These are phyloP conservation scores for Oidiodendron maius DNA, from an alignment of 495 filamentous ascomycete genomes.

Conservation along the genomic window DNA sequence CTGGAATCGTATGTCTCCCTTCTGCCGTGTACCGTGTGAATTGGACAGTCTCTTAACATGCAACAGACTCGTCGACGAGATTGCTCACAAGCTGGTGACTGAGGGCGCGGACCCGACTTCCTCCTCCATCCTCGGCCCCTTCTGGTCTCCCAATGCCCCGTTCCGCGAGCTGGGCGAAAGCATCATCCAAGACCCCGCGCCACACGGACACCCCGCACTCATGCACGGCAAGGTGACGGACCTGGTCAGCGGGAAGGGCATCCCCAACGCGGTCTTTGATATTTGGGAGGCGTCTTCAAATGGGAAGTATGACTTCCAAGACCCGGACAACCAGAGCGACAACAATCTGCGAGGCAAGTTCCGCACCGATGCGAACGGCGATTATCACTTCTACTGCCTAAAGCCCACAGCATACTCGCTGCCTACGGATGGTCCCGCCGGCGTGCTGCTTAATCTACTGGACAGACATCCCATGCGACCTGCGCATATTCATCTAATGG, in stretches of 20 bases:
- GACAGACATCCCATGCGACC: slow-evolving; percentile 77
- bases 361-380: slow-evolving; percentile 66
- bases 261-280: slow-evolving; percentile 68
- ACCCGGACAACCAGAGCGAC: slow-evolving; percentile 64
- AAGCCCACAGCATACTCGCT: slow-evolving; percentile 70
- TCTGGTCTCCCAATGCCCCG: slow-evolving; percentile 78
- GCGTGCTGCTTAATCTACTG: slow-evolving; percentile 60
- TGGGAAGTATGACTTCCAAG: slow-evolving; percentile 86
- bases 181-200: slow-evolving; percentile 64
- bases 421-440: slow-evolving; percentile 68
- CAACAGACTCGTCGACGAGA: slow-evolving; percentile 69
- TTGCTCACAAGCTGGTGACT: slow-evolving; percentile 70
- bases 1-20: slow-evolving; percentile 61
- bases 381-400: slow-evolving; percentile 75
- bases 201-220: slow-evolving; percentile 31
- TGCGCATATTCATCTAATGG: slow-evolving; percentile 79
- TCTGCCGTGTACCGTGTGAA: background rate
- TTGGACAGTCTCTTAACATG: background rate
- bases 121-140: slow-evolving; percentile 77
- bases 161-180: slow-evolving; percentile 64
- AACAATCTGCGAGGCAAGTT: slow-evolving; percentile 85
- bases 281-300: slow-evolving; percentile 83
- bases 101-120: slow-evolving; percentile 67
- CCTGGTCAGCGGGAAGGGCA: slow-evolving; percentile 60
- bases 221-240: slow-evolving; percentile 75